Conservation (phyloP, 2,329 filamentous ascomycete genomes). For the Ophiostoma sp. region DNA sequence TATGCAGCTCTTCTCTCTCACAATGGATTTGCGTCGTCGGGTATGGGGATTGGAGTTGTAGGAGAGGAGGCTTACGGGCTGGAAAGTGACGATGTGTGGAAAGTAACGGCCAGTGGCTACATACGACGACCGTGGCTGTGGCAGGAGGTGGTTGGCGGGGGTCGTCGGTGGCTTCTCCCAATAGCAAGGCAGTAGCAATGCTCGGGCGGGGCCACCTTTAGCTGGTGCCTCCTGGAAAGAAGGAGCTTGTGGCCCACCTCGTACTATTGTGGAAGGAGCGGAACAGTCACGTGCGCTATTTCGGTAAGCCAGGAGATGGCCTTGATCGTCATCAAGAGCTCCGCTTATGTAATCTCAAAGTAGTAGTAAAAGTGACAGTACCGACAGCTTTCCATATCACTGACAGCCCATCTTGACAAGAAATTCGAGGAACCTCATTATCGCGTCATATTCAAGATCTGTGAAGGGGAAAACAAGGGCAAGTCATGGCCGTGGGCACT, state of each 20-base stretch:
- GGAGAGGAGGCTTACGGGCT: not conserved
- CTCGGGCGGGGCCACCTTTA: slow-evolving; percentile 16
- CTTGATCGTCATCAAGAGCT: not conserved
- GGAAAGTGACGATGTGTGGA: slow-evolving; percentile 18
- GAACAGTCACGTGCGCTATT: not conserved
- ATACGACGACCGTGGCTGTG: slow-evolving; percentile 21
- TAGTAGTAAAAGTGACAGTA: not conserved
- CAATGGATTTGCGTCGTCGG: not conserved
- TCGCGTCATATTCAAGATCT: not conserved
- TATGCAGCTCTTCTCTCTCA: slow-evolving; percentile 19
- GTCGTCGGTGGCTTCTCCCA: slow-evolving; percentile 17
- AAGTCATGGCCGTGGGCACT: not conserved
- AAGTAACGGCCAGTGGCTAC: slow-evolving; percentile 9
- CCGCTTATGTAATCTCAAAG: not conserved
- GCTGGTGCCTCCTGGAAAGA: not conserved
- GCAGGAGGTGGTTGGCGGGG: slow-evolving; percentile 21
- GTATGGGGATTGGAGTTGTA: not conserved
- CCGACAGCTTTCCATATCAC: not conserved
- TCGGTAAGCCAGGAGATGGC: not conserved
- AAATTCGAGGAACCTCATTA: not conserved
- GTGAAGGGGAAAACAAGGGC: not conserved
- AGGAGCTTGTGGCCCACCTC: not conserved
- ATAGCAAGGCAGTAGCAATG: not conserved
- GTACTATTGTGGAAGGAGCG: not conserved
- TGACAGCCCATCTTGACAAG: not conserved